Evolutionary conservation across 495 filamentous ascomycete genomes (phyloP), one percentile per base, ranked within the genome.

Genomic region (Penicillium crystallinum): DNA sequence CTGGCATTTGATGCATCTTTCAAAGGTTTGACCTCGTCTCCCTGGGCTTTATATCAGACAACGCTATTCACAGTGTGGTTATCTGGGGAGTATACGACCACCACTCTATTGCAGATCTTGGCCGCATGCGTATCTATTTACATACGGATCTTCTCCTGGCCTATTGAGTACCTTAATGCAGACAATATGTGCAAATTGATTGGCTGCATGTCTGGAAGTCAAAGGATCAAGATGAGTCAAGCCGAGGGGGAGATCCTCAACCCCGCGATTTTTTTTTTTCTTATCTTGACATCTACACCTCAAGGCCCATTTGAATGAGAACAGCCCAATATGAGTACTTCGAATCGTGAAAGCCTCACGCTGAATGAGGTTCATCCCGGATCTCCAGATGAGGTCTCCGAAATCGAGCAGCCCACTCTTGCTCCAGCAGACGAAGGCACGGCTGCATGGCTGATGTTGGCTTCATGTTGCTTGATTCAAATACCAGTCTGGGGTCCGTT

Each of bases 371-470:
- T 53, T 8, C 31, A 38, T 9, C 48, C 50, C 14, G 43, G 22
- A 25, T 52, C 57, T n/a, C 17, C 23, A 19, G 10, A 59, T 50
- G 39, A 42, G 18, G n/a, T 47, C 42, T 23, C 34, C 6, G 69
- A 68, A 50, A 68, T 72, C 29, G 67, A 72, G 49, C 67, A 67
- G 41, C 55, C 54, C 2, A 19, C 61, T 3, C 67, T 87, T n/a
- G 77, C 82, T 1, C 77, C 72, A 4, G 76, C 69, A 6, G 85
- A 89, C 61, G 68, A 72, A 21, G 85, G 84, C 15, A 80, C 73
- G 54, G 75, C 79, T 31, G 85, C 85, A 4, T 88, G 81, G 81
- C 62, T 85, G 14, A 82, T 84, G 54, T 69, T 89, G 2, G 68
- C 72, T 4, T 81, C 79, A 2, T 79, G 75, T 58, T 86, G 83